Evolutionary conservation across 768 basidiomycete species (phyloP), one percentile per base, ranked within the genome.

Genomic region (Aureoboletus auriporus): DNA sequence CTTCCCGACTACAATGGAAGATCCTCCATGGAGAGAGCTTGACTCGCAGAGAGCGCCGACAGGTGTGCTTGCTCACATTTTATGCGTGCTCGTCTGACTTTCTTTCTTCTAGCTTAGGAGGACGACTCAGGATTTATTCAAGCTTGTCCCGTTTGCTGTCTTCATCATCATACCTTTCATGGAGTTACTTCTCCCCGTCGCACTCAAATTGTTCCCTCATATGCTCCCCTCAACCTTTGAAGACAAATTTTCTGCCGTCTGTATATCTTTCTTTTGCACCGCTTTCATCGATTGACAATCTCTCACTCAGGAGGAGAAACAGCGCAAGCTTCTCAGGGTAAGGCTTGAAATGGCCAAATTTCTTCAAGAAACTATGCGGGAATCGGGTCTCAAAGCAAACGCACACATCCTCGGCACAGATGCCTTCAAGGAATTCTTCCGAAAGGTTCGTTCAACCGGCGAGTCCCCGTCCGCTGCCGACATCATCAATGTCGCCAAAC

Each of bases 281-380:
- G 4, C 20, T 2, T 10, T 8, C 28, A 8, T 8, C 11, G 6
- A 12, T 42, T 41, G 1, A 50, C 27, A 5, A 4, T 13, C 5
- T 31, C 2, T 23, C 11, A 4, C 34, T 20, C 44, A 96, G 91
- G 92, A 96, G 68, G 96, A 98, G 71, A 99, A 99, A 67, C 82
- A 95, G 61, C 85, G 95, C 59, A 98, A 97, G 64, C 77, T 97
- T 4, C 84, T 99, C 39, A 85, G 93, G 49, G 92, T 96, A 26
- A 80, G 95, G 49, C 76, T 99, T 31, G 94, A 96, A 66, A 98
- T 97, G 95, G 96, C 96, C 59, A 98, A 99, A 64, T 99, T 98
- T 76, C 76, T 99, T 23, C 95, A 97, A 60, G 96, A 99, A 68
- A 98, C 96, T 0, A 79, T 99, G 39, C 83, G 91, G 34, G 96